Conservation (phyloP, 2,329 filamentous ascomycete genomes). For the Sclerotiophoma versabilis region DNA sequence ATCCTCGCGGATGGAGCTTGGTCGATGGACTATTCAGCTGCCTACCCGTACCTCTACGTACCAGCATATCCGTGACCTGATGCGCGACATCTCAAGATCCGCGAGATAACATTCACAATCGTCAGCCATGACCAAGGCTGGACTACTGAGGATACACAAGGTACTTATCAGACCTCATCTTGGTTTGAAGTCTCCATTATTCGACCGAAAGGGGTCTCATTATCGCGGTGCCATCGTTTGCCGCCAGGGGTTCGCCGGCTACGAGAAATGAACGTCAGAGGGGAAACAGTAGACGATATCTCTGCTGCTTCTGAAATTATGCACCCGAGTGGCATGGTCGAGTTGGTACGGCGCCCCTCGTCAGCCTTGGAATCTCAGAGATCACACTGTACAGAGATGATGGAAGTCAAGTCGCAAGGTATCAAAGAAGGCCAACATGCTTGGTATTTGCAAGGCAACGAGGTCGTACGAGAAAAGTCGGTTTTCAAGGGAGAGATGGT, state of each 20-base stretch:
- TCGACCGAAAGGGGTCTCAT: background rate
- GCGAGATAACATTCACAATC: slow-evolving; percentile 25
- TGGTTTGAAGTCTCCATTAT: slow-evolving; percentile 31
- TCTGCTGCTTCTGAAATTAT: background rate
- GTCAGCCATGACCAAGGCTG: slow-evolving; percentile 34
- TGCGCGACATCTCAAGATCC: slow-evolving; percentile 12
- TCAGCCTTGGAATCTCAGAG: slow-evolving; percentile 17
- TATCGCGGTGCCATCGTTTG: background rate
- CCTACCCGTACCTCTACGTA: slow-evolving; percentile 13
- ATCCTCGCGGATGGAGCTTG: slow-evolving; percentile 13
- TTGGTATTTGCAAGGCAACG: slow-evolving; percentile 33
- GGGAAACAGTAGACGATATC: background rate
- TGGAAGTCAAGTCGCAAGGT: background rate
- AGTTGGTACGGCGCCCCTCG: slow-evolving; percentile 14
- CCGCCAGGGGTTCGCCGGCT: background rate
- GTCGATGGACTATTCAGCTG: slow-evolving; percentile 12
- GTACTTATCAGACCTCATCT: slow-evolving; percentile 27
- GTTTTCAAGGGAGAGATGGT: slow-evolving; percentile 22
- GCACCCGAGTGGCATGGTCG: background rate
- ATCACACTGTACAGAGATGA: slow-evolving; percentile 22
- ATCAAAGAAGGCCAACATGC: slow-evolving; percentile 22
- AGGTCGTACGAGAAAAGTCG: slow-evolving; percentile 21
- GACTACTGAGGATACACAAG: slow-evolving; percentile 22
- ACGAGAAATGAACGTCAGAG: background rate
- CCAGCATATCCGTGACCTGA: background rate